Percentiles rank a stretch among this genome's conserved stretches.
Evolutionary conservation across 345 rosid species (phyloP).

Genomic region (Hirschfeldia incana): DNA sequence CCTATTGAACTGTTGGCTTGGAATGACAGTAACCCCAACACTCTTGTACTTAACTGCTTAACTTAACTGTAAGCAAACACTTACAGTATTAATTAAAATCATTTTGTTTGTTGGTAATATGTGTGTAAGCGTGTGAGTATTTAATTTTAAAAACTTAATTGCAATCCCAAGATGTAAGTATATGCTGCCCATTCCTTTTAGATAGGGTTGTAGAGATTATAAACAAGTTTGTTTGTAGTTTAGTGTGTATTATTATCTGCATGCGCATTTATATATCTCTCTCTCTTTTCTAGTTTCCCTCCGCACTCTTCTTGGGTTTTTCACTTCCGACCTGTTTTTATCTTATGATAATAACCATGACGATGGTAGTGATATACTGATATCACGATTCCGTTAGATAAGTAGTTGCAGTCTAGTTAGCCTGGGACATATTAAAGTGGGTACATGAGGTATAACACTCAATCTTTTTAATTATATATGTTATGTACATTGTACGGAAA

Average conservation of each 20-base stretch:
- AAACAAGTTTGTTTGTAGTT: constrained; percentile 46
- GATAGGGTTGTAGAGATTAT: constrained; percentile 48
- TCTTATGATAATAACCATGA: constrained; percentile 29
- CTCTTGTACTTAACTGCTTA: neutral
- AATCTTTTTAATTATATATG: neutral
- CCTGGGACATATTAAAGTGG: neutral
- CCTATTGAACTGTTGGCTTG: constrained; percentile 27
- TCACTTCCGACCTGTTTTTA: constrained; percentile 2
- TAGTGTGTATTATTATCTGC: constrained; percentile 44
- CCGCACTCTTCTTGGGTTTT: constrained; percentile 30
- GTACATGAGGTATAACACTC: neutral
- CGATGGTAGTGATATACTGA: constrained; percentile 17
- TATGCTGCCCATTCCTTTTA: constrained; percentile 46
- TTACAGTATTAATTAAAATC: constrained; percentile 6
- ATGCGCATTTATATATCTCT: constrained; percentile 47
- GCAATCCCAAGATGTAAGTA: constrained; percentile 43
- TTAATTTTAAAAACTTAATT: neutral
- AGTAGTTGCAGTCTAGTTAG: neutral
- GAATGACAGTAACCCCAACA: constrained; percentile 31
- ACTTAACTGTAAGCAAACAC: constrained; percentile 17
- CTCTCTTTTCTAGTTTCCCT: constrained; percentile 29
- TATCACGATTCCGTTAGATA: constrained; percentile 3
- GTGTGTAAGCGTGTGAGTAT: constrained; percentile 34
- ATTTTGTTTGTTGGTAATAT: constrained; percentile 12
- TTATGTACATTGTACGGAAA: neutral